Base-by-base conservation (phyloP, 2,329 filamentous ascomycete genomes). In the Cladosporium sp. region DNA sequence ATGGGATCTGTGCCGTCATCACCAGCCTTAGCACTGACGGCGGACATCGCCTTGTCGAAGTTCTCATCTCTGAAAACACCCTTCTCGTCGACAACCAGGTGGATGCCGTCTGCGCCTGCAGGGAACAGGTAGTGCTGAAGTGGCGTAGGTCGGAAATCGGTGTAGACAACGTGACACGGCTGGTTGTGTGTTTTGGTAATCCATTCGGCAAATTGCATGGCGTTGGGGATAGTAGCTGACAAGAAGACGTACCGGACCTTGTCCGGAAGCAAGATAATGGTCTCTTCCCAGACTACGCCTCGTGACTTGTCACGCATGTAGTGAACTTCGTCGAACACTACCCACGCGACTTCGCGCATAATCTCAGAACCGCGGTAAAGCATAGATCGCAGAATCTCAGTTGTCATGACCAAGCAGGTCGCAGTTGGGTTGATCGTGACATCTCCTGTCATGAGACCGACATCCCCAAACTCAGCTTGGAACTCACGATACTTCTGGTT, bases 401-500 rank as follows among this genome's bases (percentile, higher is more conserved):
- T 99, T 0, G 95, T 99, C 95, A 99, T 99, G 74, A 99, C 95
- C 66, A 99, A 83, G 78, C 95, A 99, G 67, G 93, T 98, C 16
- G 95, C 95, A 3, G 95, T 98, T 4, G 96, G 96, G 78, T 99
- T 99, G 80, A 99, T 99, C 28, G 95, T 99, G 69, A 98, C 94
- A 85, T 99, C 95, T 75, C 95, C 95, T 5, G 95, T 99, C 94
- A 99, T 98, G 68, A 99, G 84, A 66, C 95, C 95, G 61, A 97
- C 94, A 76, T 99, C 95, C 66, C 93, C 94, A 80, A 99, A 99
- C 66, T 97, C 92, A 50, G 91, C 92, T 71, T 91, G 89, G 78
- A 99, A 99, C 76, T 99, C 95, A 82, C 95, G 86, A 78, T 96
- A 99, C 78, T 99, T 99, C 76, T 99, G 95, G 80, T 99, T 99